These are phyloP conservation scores for Paragyromitra xinjiangensis DNA, from an alignment of 495 filamentous ascomycete species.

Conservation along the genomic window DNA sequence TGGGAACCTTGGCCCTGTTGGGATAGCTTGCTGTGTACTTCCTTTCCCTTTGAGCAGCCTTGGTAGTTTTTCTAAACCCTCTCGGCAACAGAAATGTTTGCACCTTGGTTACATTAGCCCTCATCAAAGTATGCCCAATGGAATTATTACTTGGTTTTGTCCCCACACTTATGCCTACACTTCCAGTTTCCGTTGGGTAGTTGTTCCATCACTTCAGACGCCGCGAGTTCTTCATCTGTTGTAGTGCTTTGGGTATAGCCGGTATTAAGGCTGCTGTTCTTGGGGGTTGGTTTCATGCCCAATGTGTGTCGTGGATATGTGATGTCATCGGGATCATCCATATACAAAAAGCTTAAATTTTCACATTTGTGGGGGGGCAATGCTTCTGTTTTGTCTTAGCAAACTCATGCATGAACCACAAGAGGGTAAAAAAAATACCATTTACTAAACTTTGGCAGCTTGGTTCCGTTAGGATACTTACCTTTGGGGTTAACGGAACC, in stretches of 20 bases:
- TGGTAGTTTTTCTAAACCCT: slow-evolving; percentile 81
- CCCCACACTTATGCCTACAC: slow-evolving; percentile 85
- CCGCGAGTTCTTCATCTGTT: slow-evolving; percentile 29
- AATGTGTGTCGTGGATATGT: slow-evolving; percentile 7
- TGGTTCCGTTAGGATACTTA: not conserved
- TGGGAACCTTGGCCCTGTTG: not conserved
- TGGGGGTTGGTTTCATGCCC: slow-evolving; percentile 39
- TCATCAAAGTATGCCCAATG: slow-evolving; percentile 49
- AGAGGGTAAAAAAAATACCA: not conserved
- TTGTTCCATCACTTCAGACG: slow-evolving; percentile 62
- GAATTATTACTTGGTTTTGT: slow-evolving; percentile 67
- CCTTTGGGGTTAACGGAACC: not conserved
- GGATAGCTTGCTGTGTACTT: slow-evolving; percentile 18
- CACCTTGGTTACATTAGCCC: slow-evolving; percentile 63
- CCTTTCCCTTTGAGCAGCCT: slow-evolving; percentile 64
- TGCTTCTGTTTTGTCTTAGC: not conserved
- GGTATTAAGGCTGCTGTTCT: not conserved
- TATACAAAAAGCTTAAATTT: slow-evolving; percentile 60
- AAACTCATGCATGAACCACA: not conserved
- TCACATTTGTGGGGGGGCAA: slow-evolving; percentile 11
- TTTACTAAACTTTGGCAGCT: not conserved
- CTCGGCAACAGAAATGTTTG: slow-evolving; percentile 88
- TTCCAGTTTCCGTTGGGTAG: slow-evolving; percentile 85
- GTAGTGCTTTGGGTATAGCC: not conserved
- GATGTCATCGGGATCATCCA: slow-evolving; percentile 60